Base-by-base conservation (phyloP, 2,329 filamentous ascomycete species). In the Didymella pomorum region DNA sequence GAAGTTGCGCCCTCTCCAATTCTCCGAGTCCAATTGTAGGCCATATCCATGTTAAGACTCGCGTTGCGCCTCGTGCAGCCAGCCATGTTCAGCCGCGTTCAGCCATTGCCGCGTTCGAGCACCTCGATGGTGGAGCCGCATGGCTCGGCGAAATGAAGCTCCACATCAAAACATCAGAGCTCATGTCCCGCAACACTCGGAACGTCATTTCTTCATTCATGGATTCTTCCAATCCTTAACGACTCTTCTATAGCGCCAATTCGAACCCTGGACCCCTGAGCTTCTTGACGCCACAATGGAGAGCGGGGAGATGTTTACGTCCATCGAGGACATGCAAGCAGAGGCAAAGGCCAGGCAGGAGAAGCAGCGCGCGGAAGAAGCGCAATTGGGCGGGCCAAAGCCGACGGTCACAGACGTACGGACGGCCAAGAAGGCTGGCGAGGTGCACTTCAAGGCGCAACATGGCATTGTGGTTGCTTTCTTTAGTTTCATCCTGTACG, bases 401-500 rank as follows among this genome's bases (percentile, higher is more conserved):
- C 62, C 65, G 35, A 70, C 62, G 16, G 66, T 66, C 10, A 52
- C 55, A 31, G 67, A 76, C 51, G 65, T 71, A 42, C 69, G 23
- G 48, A 54, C 58, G 18, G 71, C 69, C 37, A 76, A 79, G 56
- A 80, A 79, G 66, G 72, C 74, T 58, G 77, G 77, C 39, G 77
- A 81, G 55, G 72, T 82, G 20, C 78, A 79, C 54, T 86, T 85
- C 78, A 84, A 84, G 64, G 81, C 81, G 44, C 76, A 80, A 23
- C 83, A 85, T 74, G 79, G 78, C 26, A 75, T 84, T 41, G 67
- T 85, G 12, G 79, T 88, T 31, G 85, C 82, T 35, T 91, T 93
- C 75, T 91, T 92, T 81, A 73, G 82, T 37, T 88, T 88, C 82
- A 79, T 93, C 73, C 79, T 91, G 74, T 86, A 79, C 49, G 68